These are phyloP conservation scores for Colletotrichum coccodes DNA, from an alignment of 2,329 filamentous ascomycete genomes.

Conservation along the genomic window DNA sequence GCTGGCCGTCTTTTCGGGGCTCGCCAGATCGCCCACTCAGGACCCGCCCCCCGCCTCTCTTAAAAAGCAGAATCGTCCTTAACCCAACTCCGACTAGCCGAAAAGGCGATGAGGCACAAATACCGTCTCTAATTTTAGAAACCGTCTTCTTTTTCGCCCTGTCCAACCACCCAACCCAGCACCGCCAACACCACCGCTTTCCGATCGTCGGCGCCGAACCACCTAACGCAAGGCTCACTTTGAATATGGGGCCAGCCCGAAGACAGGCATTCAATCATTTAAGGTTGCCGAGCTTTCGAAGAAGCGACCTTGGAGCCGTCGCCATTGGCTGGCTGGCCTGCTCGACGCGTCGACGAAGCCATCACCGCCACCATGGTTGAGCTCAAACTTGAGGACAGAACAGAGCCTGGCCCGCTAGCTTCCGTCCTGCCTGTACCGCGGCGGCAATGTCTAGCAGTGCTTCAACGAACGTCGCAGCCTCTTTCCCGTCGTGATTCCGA, in stretches of 20 bases:
- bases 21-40: conserved; percentile 28
- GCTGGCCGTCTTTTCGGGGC: conserved; percentile 11
- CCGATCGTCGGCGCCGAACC: conserved; percentile 7
- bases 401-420: neutral
- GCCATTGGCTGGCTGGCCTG: conserved; percentile 1
- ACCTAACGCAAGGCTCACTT: conserved; percentile 4
- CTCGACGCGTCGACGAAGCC: neutral
- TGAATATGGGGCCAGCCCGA: conserved; percentile 11
- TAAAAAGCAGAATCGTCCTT: neutral
- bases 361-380: conserved; percentile 23
- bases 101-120: neutral
- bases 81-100: conserved; percentile 4
- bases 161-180: neutral
- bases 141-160: neutral
- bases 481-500: neutral
- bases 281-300: conserved; percentile 9
- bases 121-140: conserved; percentile 25
- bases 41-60: neutral
- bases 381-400: conserved; percentile 11
- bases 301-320: neutral
- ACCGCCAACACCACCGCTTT: conserved; percentile 7
- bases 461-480: neutral
- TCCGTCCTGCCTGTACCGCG: conserved; percentile 1
- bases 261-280: neutral
- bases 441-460: too few species aligned